These are phyloP conservation scores for Saccharomyces pastorianus DNA, from an alignment of 1,139 yeast genomes.

Conservation along the genomic window DNA sequence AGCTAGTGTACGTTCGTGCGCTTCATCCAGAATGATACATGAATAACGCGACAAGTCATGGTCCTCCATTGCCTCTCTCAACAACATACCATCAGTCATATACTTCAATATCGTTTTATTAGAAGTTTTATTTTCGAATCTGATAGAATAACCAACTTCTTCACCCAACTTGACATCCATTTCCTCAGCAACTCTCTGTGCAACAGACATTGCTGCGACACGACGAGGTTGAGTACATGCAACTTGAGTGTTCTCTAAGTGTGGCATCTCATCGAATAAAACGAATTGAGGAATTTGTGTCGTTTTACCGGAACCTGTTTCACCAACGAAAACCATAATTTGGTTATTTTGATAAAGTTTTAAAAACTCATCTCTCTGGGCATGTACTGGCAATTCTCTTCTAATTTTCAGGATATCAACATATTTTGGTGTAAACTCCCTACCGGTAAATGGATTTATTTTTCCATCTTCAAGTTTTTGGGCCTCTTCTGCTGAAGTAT, in stretches of 20 bases:
- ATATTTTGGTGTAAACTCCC: constrained; percentile 52
- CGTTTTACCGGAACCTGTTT: constrained; percentile 96
- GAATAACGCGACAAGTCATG: constrained; percentile 73
- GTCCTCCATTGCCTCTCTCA: constrained; percentile 97
- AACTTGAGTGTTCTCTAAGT: constrained; percentile 65
- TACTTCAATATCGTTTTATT: constrained; percentile 78
- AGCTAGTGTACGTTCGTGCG: constrained; percentile 94
- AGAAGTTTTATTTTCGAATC: constrained; percentile 86
- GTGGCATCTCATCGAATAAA: constrained; percentile 85
- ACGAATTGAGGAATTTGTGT: constrained; percentile 97
- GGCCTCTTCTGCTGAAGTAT: constrained; percentile 72
- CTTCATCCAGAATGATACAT: constrained; percentile 92
- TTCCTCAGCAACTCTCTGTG: constrained; percentile 92
- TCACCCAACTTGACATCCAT: constrained; percentile 87
- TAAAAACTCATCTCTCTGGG: constrained; percentile 84
- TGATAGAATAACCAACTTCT: constrained; percentile 87
- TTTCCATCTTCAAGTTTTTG: constrained; percentile 53
- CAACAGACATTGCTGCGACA: constrained; percentile 97
- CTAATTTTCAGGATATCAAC: constrained; percentile 69
- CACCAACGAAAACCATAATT: constrained; percentile 97
- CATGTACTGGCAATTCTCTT: constrained; percentile 86
- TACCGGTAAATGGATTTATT: constrained; percentile 73
- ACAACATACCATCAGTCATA: constrained; percentile 98
- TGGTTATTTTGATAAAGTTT: constrained; percentile 77
- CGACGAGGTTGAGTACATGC: constrained; percentile 98